Evolutionary conservation across 768 basidiomycete species (phyloP).

Genomic region (Lentinula lateritia): DNA sequence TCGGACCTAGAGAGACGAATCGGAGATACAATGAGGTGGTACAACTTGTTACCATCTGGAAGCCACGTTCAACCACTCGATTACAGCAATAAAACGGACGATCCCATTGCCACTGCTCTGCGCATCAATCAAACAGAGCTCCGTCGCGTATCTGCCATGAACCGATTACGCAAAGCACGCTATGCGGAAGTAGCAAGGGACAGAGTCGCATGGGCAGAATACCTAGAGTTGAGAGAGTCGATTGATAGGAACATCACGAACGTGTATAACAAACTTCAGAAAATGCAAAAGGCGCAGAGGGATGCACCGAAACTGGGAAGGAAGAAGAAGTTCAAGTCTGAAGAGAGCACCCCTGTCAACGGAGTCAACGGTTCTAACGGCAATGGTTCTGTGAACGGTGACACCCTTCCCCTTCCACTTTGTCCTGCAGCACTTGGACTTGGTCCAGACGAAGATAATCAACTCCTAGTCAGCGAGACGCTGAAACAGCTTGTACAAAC

Average conservation of each 20-base stretch:
- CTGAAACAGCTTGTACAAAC: conserved; percentile 70
- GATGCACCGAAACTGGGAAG: conserved; percentile 70
- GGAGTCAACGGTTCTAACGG: conserved; percentile 16
- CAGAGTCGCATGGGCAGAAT: conserved; percentile 88
- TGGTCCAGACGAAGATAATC: conserved; percentile 60
- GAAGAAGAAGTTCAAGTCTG: conserved; percentile 48
- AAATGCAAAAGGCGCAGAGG: conserved; percentile 40
- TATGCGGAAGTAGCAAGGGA: conserved; percentile 76
- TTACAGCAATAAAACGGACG: conserved; percentile 77
- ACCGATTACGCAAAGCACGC: conserved; percentile 76
- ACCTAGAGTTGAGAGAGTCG: conserved; percentile 75
- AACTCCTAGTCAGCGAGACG: conserved; percentile 59
- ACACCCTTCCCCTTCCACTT: conserved; percentile 38
- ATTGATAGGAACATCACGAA: conserved; percentile 80
- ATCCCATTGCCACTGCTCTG: conserved; percentile 88
- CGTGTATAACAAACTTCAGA: conserved; percentile 71
- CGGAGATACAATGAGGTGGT: conserved; percentile 70
- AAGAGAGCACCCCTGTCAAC: conserved; percentile 19
- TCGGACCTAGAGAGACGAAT: conserved; percentile 74
- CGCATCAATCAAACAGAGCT: conserved; percentile 85
- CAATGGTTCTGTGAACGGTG: conserved; percentile 18
- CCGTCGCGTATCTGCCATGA: conserved; percentile 67
- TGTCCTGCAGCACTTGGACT: conserved; percentile 71
- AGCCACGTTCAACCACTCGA: conserved; percentile 46
- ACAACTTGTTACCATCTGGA: conserved; percentile 49